phyloP scores from a whole-genome alignment of 2,329 filamentous ascomycete genomes.

The Colletotrichum abscissum region DNA sequence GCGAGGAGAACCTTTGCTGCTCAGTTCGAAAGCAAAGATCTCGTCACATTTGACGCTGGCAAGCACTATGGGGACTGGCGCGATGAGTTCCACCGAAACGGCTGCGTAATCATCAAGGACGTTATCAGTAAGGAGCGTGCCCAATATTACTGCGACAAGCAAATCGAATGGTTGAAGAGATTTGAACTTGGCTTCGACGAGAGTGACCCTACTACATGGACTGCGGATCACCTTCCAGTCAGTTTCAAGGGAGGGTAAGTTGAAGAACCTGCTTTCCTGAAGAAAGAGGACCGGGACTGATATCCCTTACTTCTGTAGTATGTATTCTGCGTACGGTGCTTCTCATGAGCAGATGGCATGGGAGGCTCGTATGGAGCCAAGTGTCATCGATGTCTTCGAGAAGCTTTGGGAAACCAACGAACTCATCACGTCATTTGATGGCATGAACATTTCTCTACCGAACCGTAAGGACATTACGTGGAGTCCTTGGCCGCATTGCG shows the following conservation, averaged over 20 bases:
- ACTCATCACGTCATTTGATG: conserved; percentile 42
- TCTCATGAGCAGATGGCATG: conserved; percentile 56
- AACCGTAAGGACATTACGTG: conserved; percentile 50
- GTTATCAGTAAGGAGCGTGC: conserved; percentile 51
- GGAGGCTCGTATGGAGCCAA: conserved; percentile 55
- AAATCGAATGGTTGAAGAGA: conserved; percentile 53
- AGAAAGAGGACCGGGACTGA: not conserved
- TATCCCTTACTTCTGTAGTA: conserved; percentile 38
- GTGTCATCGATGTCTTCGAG: conserved; percentile 51
- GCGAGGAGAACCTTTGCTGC: conserved; percentile 34
- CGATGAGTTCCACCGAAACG: conserved; percentile 54
- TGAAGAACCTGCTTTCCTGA: no score
- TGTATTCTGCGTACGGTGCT: conserved; percentile 52
- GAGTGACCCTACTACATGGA: conserved; percentile 53
- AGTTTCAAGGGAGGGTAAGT: conserved; percentile 50
- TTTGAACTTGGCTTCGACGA: conserved; percentile 53
- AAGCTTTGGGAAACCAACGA: conserved; percentile 52
- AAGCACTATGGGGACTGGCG: conserved; percentile 53
- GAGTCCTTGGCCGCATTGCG: conserved; percentile 57
- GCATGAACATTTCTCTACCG: conserved; percentile 55
- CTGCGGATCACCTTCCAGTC: conserved; percentile 53
- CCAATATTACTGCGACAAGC: conserved; percentile 51
- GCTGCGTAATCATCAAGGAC: conserved; percentile 53
- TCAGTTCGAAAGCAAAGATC: conserved; percentile 40
- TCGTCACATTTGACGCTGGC: conserved; percentile 37